Base-by-base conservation (phyloP, 78 protist species). In the Dictyostelium intermedium region DNA sequence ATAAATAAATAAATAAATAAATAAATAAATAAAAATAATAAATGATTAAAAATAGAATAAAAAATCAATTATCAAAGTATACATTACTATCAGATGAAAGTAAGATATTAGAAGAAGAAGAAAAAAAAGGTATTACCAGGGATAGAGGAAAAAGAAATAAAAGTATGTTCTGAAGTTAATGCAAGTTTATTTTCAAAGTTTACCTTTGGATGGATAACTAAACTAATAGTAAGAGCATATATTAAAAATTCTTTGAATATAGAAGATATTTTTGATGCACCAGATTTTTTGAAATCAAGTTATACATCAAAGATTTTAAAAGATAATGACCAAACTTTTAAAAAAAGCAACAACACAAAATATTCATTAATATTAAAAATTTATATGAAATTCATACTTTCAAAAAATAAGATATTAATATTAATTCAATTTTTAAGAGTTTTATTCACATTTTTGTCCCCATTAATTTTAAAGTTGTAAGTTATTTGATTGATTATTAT, bases 141-240 rank as follows among this genome's bases (percentile, higher is more conserved):
- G 56, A 45, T 45, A 0, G 13, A 45, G 13, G 18, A 45, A 45
- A 45, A 45, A 13, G 56, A 45, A 41, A 41, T 41, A 2, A 41
- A 41, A 45, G 13, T 43, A 80, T 80, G 73, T 32, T 73, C 85
- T 18, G 43, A 80, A 53, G 72, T 32, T 27, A 30, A 1, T 32
- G 20, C 85, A 53, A 53, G 23, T 80, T 18, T 53, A 39, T 50
- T 80, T 13, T 16, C 47, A 45, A 80, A 56, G 32, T 37, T 45
- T 60, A 34, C 53, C 5, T 86, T 39, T 53, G 32, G 61, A 47
- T 86, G 92, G 92, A 27, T 66, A 27, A 39, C 56, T 3, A 56
- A 76, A 77, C 23, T 86, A 69, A 8, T 86, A 41, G 41, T 32
- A 77, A 86, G 13, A 34, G 92, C 83, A 20, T 86, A 86, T 37